A percentile compares a stretch with the other conserved stretches of the same genome.
phyloP scores from a whole-genome alignment of 2,329 filamentous ascomycete genomes.

The Apiospora saccharicola region DNA sequence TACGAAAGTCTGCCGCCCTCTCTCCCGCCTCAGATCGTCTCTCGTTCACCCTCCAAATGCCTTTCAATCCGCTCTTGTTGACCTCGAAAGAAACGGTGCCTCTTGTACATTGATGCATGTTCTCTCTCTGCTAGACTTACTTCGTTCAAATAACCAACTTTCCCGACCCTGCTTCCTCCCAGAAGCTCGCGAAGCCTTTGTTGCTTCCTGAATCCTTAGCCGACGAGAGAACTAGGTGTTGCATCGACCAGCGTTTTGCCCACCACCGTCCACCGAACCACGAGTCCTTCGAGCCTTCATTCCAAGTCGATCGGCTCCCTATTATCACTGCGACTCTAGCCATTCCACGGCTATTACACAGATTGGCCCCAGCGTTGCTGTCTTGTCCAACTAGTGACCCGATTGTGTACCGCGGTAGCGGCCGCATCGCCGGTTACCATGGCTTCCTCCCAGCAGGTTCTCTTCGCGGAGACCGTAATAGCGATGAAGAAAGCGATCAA shows the following conservation, averaged over 20 bases:
- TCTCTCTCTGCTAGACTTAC: background rate
- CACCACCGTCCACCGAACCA: background rate
- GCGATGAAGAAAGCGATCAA: slow-evolving; percentile 74
- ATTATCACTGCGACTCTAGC: background rate
- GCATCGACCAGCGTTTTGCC: background rate
- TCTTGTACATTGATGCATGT: slow-evolving; percentile 10
- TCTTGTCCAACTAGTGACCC: slow-evolving; percentile 14
- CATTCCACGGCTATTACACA: slow-evolving; percentile 8
- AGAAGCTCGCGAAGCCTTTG: background rate
- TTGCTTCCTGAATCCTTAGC: background rate
- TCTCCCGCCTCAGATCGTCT: slow-evolving; percentile 23
- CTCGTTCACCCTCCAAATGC: slow-evolving; percentile 20
- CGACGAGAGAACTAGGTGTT: slow-evolving; percentile 15
- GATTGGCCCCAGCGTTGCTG: slow-evolving; percentile 14
- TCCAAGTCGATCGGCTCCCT: slow-evolving; percentile 7
- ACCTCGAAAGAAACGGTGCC: slow-evolving; percentile 3
- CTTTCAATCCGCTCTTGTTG: slow-evolving; percentile 8
- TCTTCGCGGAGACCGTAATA: slow-evolving; percentile 71
- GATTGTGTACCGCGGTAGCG: slow-evolving; percentile 18
- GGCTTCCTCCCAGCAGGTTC: slow-evolving; percentile 64
- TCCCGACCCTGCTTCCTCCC: background rate
- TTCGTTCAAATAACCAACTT: background rate
- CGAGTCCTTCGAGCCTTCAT: background rate
- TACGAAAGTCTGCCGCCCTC: slow-evolving; percentile 24
- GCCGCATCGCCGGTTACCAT: slow-evolving; percentile 43